A percentile compares a stretch with the other conserved stretches of the same genome.
These are phyloP conservation scores for Mycena galopus DNA, from an alignment of 768 basidiomycete genomes.

Conservation along the genomic window DNA sequence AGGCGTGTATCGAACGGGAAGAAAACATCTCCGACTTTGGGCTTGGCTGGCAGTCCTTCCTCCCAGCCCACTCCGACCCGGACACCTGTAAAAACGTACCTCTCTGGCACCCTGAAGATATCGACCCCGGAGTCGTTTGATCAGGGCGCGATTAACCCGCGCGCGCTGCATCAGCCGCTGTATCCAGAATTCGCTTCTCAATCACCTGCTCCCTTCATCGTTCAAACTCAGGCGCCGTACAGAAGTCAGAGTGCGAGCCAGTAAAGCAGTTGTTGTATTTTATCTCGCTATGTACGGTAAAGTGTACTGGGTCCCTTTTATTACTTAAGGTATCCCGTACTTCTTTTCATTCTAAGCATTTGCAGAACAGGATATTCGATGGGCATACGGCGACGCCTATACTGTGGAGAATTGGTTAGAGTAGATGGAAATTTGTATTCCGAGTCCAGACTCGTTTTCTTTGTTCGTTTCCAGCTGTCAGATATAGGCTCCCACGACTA, in stretches of 20 bases:
- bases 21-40: constrained; percentile 4
- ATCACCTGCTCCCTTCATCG: constrained; percentile 16
- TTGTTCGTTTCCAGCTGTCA: no score
- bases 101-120: constrained; percentile 24
- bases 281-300: no score
- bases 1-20: constrained; percentile 14
- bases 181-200: background rate
- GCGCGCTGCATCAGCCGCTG: constrained; percentile 1
- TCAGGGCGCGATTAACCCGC: constrained; percentile 15
- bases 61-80: background rate
- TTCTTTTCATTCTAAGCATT: no score
- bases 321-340: no score
- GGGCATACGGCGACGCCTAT: no score
- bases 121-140: background rate
- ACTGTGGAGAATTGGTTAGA: no score
- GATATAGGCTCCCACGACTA: no score
- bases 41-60: background rate
- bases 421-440: no score
- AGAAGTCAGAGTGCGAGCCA: constrained; percentile 59
- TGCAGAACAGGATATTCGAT: no score
- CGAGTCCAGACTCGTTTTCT: no score
- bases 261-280: constrained; percentile 7
- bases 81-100: constrained; percentile 6
- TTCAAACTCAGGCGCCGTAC: constrained; percentile 69
- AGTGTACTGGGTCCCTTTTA: no score